phyloP scores from a whole-genome alignment of 148 eudicot species.

The Cornus suecica region DNA sequence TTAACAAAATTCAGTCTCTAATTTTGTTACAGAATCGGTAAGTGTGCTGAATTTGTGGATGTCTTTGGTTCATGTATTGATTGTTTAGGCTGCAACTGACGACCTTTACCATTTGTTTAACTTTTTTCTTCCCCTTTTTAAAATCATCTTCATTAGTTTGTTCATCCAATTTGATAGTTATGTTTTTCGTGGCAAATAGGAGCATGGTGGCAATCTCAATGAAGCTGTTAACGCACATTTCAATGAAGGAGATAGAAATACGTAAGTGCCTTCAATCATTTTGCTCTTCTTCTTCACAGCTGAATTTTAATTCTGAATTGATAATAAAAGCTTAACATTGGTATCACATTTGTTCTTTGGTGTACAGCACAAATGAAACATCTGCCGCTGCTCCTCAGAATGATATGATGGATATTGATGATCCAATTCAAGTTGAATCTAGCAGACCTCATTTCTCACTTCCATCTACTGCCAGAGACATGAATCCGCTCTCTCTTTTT shows the following conservation, averaged over 20 bases:
- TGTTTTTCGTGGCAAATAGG: slow-evolving; percentile 37
- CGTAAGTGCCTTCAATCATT: slow-evolving; percentile 39
- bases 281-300: background rate
- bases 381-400: slow-evolving; percentile 40
- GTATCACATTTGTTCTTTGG: slow-evolving; percentile 3
- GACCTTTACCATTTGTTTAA: background rate
- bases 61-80: background rate
- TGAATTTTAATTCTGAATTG: background rate
- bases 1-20: background rate
- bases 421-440: slow-evolving; percentile 37
- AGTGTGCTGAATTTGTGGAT: background rate
- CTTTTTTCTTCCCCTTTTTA: background rate
- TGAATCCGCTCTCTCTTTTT: slow-evolving; percentile 64
- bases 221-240: slow-evolving; percentile 87
- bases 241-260: slow-evolving; percentile 60
- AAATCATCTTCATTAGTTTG: background rate
- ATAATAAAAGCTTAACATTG: background rate
- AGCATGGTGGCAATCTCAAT: slow-evolving; percentile 75
- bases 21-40: background rate
- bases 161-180: slow-evolving; percentile 3
- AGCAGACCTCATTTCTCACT: slow-evolving; percentile 43
- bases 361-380: slow-evolving; percentile 43
- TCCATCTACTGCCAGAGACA: slow-evolving; percentile 44
- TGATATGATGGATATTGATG: slow-evolving; percentile 91
- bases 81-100: background rate